phyloP scores from a whole-genome alignment of 2,329 filamentous ascomycete species.

The Fusarium sp. region DNA sequence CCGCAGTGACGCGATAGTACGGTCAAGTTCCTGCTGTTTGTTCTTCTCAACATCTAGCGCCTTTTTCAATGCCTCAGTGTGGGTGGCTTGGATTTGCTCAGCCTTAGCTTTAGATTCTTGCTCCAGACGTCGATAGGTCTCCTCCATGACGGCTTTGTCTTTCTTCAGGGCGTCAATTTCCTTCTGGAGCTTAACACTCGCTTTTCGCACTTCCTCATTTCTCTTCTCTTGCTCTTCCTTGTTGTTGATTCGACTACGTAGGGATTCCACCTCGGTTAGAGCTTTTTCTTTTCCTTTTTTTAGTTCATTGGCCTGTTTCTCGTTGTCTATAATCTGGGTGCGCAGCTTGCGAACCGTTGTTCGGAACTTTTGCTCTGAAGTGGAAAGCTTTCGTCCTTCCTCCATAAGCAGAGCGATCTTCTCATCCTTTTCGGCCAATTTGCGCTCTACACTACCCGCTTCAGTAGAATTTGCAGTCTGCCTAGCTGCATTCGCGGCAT shows the following conservation, averaged over 20 bases:
- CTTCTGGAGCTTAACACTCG: slow-evolving; percentile 59
- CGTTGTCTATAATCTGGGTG: slow-evolving; percentile 70
- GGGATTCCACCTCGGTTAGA: slow-evolving; percentile 56
- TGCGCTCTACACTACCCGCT: slow-evolving; percentile 75
- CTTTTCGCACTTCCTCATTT: slow-evolving; percentile 59
- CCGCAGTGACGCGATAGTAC: slow-evolving; percentile 70
- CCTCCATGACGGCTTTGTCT: slow-evolving; percentile 66
- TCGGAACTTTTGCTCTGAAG: slow-evolving; percentile 85
- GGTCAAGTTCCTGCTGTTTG: slow-evolving; percentile 63
- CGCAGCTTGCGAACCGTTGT: slow-evolving; percentile 84
- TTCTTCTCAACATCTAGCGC: slow-evolving; percentile 74
- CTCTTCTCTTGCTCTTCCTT: slow-evolving; percentile 65
- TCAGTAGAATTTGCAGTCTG: slow-evolving; percentile 70
- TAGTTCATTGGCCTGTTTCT: slow-evolving; percentile 70
- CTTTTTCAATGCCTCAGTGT: slow-evolving; percentile 72
- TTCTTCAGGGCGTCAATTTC: slow-evolving; percentile 55
- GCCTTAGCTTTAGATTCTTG: slow-evolving; percentile 74
- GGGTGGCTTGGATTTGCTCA: slow-evolving; percentile 70
- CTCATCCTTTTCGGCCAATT: slow-evolving; percentile 87
- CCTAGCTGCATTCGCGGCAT: slow-evolving; percentile 79
- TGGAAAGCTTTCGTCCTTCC: slow-evolving; percentile 89
- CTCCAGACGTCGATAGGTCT: slow-evolving; percentile 73
- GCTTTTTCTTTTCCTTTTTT: slow-evolving; percentile 68
- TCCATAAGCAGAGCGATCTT: slow-evolving; percentile 90
- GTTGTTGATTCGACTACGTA: slow-evolving; percentile 59